Evolutionary conservation across 2,329 filamentous ascomycete genomes (phyloP), one percentile per base, ranked within the genome.

Genomic region (Zarea fungicola): DNA sequence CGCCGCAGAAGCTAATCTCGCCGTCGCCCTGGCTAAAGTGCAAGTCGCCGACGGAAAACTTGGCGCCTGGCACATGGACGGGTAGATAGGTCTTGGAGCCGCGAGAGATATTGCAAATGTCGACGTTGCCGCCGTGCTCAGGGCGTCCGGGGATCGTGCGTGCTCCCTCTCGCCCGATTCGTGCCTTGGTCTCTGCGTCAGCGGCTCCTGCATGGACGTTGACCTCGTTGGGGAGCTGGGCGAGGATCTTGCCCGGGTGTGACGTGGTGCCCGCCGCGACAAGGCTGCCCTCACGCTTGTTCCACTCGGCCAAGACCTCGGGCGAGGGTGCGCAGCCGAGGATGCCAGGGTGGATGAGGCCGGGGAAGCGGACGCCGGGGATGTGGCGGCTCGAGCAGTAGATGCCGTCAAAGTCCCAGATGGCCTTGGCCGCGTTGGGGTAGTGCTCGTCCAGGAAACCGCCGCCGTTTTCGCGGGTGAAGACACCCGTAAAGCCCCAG

Each of bases 1-100:
- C 91, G 18, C 86, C 86, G 55, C 86, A 90, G 62, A 90, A 96
- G 3, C 83, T 89, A 52, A 96, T 95, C 64, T 96, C 90, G 6
- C 90, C 90, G 61, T 96, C 90, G 8, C 90, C 90, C 67, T 95
- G 87, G 4, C 81, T 84, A 66, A 93, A 95, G 66, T 95, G 89
- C 29, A 95, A 69, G 62, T 96, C 91, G 11, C 91, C 91, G 1
- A 96, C 91, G 36, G 81, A 87, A 67, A 96, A 96, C 62, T 95
- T 95, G 37, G 90, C 91, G 0, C 91, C 91, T 0, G 77, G 69
- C 5, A 96, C 88, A 59, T 95, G 90, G 0, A 96, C 85, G 0
- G 91, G 91, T 1, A 96, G 76, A 63, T 90, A 96, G 0, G 95
- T 87, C 62, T 91, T 92, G 50, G 78, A 84, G 2, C 88, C 89